Conservation (phyloP, 78 protist genomes). For the Pelomyxa schiedti region DNA sequence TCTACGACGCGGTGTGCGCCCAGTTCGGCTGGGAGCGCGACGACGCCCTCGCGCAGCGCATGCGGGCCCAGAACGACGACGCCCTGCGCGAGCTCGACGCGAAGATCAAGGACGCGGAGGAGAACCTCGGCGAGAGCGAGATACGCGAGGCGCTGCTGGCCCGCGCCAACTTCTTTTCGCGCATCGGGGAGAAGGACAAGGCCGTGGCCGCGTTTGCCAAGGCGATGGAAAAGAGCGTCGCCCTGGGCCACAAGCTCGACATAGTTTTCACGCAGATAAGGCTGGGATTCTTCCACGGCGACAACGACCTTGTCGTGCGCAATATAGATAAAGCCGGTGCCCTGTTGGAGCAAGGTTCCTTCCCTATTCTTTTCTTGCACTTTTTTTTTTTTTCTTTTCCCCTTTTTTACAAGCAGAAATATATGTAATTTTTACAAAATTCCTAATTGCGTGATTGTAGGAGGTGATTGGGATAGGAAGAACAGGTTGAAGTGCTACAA, state of each 20-base stretch:
- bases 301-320: constrained; percentile 37
- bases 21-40: constrained; percentile 44
- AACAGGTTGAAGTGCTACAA: constrained; percentile 92
- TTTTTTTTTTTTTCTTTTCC: background rate
- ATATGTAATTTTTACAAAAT: background rate
- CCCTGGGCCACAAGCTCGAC: constrained; percentile 82
- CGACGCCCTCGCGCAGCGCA: background rate
- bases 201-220: constrained; percentile 37
- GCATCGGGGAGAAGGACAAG: constrained; percentile 80
- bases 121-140: constrained; percentile 89
- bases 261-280: constrained; percentile 64
- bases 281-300: constrained; percentile 76
- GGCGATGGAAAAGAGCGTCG: constrained; percentile 77
- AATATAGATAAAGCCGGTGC: constrained; percentile 63
- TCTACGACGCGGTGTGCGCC: constrained; percentile 53
- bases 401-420: background rate
- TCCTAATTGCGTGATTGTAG: constrained; percentile 57
- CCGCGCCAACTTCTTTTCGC: constrained; percentile 45
- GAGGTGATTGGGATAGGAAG: constrained; percentile 98
- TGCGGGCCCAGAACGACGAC: constrained; percentile 28
- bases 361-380: no score
- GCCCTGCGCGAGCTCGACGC: constrained; percentile 41
- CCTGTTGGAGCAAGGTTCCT: background rate
- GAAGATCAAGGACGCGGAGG: constrained; percentile 67
- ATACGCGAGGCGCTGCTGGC: constrained; percentile 76